Evolutionary conservation across 2,329 filamentous ascomycete genomes (phyloP).

Genomic region (Sporothrix sp.): DNA sequence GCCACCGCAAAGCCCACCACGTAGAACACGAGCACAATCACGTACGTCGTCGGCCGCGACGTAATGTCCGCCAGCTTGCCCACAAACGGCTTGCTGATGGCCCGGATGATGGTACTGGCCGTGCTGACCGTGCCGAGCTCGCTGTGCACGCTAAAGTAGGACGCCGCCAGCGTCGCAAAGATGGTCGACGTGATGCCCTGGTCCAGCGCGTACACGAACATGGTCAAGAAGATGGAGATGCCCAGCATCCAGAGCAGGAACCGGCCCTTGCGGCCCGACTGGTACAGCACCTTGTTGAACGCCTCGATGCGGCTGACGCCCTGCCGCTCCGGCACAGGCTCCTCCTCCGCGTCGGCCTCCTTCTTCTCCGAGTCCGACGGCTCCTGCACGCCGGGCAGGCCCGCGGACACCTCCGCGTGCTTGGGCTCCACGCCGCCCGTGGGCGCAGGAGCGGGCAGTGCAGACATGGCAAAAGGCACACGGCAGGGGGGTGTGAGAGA

Average conservation of each 20-base stretch:
- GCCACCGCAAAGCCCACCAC: slow-evolving; percentile 28
- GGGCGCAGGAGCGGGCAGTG: background rate
- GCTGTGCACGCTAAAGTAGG: slow-evolving; percentile 26
- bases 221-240: slow-evolving; percentile 27
- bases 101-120: slow-evolving; percentile 28
- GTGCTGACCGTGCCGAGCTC: slow-evolving; percentile 26
- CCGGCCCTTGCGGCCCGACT: slow-evolving; percentile 24
- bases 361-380: background rate
- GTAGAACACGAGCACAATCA: slow-evolving; percentile 31
- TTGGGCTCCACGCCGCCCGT: slow-evolving; percentile 15
- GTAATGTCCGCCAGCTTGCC: slow-evolving; percentile 31
- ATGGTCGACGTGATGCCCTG: slow-evolving; percentile 27
- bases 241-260: slow-evolving; percentile 30
- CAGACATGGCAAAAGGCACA: slow-evolving; percentile 8
- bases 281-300: slow-evolving; percentile 32
- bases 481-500: too few species aligned
- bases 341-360: background rate
- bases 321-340: slow-evolving; percentile 22
- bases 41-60: slow-evolving; percentile 30
- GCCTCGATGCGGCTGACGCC: slow-evolving; percentile 29
- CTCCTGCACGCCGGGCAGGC: background rate
- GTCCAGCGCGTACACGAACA: slow-evolving; percentile 31
- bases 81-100: slow-evolving; percentile 31
- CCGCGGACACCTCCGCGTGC: background rate
- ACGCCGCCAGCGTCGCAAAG: slow-evolving; percentile 27